Base-by-base conservation (phyloP, 306 rosid species). In the Fragaria nilgerrensis region DNA sequence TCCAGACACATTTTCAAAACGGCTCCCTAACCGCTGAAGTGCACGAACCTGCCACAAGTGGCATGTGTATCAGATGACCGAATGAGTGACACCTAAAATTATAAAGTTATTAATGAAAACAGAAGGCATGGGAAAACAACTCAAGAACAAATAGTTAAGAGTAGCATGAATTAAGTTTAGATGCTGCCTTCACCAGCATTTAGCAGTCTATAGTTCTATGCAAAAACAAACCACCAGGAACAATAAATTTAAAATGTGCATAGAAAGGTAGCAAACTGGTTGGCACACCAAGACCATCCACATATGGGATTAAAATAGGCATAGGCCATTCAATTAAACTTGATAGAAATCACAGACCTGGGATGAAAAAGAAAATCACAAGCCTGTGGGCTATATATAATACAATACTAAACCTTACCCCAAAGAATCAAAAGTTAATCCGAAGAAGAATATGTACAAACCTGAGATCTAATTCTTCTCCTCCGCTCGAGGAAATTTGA, bases 381-480 rank as follows among this genome's bases (percentile, higher is more conserved):
- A 23, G 59, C 25, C 39, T 12, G 48, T 44, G n/a, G 48, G 47
- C 44, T 19, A 61, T 75, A 43, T 19, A 44, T 44, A 44, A 37
- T 75, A 61, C 32, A 25, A 75, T 29, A 25, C 73, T 69, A 37
- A 61, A 72, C 52, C 74, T 68, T 75, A 82, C 23, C 45, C 66
- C 72, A 76, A 76, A 72, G n/a, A 58, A 75, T 5, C 53, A 78
- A 66, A 58, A 70, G 36, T 72, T 53, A 72, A 64, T 17, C 1
- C 52, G 36, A 29, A 8, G 14, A 19, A 75, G 74, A 76, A 72
- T 34, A 17, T 36, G 43, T 76, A 86, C 98, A 85, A 84, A 93
- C 99, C 99, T 93, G 99, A 59, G 99, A 91, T 67, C 99, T 88
- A 75, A 92, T 96, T 82, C 99, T 87, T 85, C 98, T 91, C 85